Evolutionary conservation across 768 basidiomycete species (phyloP), one percentile per base, ranked within the genome.

Genomic region (Collybia sp.): DNA sequence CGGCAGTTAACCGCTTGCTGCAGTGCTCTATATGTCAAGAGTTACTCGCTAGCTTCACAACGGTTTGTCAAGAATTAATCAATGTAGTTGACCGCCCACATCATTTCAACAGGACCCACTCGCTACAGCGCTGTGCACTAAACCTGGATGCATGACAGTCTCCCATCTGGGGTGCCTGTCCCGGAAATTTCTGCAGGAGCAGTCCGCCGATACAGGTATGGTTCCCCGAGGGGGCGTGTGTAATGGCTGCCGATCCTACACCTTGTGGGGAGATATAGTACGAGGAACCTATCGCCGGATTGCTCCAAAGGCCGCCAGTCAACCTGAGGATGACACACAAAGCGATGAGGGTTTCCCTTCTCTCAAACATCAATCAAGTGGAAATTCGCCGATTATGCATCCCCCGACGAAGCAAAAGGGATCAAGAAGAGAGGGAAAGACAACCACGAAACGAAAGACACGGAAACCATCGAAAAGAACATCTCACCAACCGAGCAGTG

Each of bases 251-350:
- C 49, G 57, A 3, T 58, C 64, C 0, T 86, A 83, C 53, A 70
- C 69, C 3, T 68, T 87, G 0, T 88, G 84, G 85, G 85, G 85
- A 5, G 84, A 88, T 53, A 59, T 88, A 16, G 63, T 86, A 20
- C 72, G 77, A 12, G 83, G 81, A 2, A 79, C 74, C 53, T 83
- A 79, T 57, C 70, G 83, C 13, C 71, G 83, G 19, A 61, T 59
- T 17, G 51, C 62, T 13, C 68, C 69, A 5, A 63, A 63, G n/a
- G 55, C 57, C 25, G 25, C 8, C 25, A 36, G 59, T 3, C 54
- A 55, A 1, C 61, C 61, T 30, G 31, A 53, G 8, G 61, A 54
- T 10, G 58, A 60, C n/a, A 42, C 59, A 18, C 53, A 53, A 19
- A 63, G 67, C 17, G 61, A 63, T 12, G 67, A 58, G 35, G 68